Evolutionary conservation across 108 stramenopile species (phyloP).

Genomic region (Craspedostauros australis): DNA sequence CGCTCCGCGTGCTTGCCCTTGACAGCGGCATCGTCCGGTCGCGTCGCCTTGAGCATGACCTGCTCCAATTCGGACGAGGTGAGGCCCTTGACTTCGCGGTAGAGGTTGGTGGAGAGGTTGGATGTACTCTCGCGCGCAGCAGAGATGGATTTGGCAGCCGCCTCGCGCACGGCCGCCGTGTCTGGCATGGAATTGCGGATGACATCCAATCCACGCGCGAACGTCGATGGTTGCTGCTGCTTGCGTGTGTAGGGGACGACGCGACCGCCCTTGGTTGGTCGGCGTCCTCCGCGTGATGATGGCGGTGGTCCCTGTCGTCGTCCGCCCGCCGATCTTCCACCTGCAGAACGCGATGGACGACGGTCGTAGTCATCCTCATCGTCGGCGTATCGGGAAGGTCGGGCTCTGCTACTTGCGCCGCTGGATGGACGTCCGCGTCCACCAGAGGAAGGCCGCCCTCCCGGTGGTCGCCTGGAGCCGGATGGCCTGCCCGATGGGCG

Average conservation of each 20-base stretch:
- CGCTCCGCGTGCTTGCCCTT: slow-evolving; percentile 89
- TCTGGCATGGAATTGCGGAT: slow-evolving; percentile 71
- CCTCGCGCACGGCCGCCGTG: slow-evolving; percentile 48
- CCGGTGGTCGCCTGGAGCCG: too few species aligned
- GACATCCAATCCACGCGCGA: slow-evolving; percentile 63
- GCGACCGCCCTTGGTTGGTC: slow-evolving; percentile 24
- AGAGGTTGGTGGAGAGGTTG: slow-evolving; percentile 56
- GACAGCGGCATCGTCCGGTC: slow-evolving; percentile 79
- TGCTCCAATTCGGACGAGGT: slow-evolving; percentile 84
- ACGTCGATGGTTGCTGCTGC: slow-evolving; percentile 44
- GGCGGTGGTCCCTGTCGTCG: slow-evolving; percentile 27
- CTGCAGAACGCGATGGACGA: neutral
- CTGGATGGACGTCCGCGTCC: slow-evolving; percentile 2
- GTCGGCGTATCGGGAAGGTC: slow-evolving; percentile 26
- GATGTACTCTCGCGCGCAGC: slow-evolving; percentile 62
- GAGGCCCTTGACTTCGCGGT: slow-evolving; percentile 82
- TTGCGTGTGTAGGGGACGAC: slow-evolving; percentile 45
- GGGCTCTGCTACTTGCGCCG: neutral
- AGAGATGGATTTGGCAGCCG: slow-evolving; percentile 42
- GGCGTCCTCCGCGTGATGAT: slow-evolving; percentile 9
- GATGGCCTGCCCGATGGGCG: neutral
- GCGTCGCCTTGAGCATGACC: slow-evolving; percentile 87
- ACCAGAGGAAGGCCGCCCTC: too few species aligned
- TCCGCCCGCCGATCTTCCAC: too few species aligned
- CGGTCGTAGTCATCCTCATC: slow-evolving; percentile 29